A percentile compares a stretch with the other conserved stretches of the same genome.
Conservation (phyloP, 208 protist genomes). For the Borovskyia barvae region DNA sequence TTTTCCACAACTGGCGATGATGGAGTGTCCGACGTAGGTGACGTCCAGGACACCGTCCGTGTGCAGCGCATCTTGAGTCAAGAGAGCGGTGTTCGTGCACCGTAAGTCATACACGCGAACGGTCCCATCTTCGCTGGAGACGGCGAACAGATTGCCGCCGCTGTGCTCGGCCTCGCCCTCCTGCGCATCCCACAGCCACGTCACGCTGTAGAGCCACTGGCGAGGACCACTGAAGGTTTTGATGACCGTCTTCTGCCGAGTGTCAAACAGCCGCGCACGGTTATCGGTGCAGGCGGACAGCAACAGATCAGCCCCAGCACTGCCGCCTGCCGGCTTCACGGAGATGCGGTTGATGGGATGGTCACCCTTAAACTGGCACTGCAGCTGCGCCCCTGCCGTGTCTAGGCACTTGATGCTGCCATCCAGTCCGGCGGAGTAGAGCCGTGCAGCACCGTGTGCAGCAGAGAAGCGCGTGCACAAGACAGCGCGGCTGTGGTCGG, state of each 20-base stretch:
- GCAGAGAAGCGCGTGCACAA: constrained; percentile 67
- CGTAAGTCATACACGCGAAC: constrained; percentile 80
- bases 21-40: constrained; percentile 55
- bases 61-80: constrained; percentile 74
- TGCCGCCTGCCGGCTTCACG: constrained; percentile 35
- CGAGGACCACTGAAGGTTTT: constrained; percentile 76
- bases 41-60: constrained; percentile 83
- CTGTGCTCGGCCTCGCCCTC: constrained; percentile 36
- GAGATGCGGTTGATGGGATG: constrained; percentile 70
- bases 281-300: constrained; percentile 83
- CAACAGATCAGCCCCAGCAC: constrained; percentile 48
- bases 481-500: constrained; percentile 78
- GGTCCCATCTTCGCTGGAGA: constrained; percentile 63
- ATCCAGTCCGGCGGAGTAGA: constrained; percentile 78
- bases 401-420: constrained; percentile 67
- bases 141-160: constrained; percentile 50
- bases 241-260: constrained; percentile 43
- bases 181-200: constrained; percentile 62
- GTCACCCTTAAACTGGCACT: constrained; percentile 47
- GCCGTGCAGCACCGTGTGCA: constrained; percentile 27
- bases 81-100: constrained; percentile 47
- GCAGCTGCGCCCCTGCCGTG: constrained; percentile 45
- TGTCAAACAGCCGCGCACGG: constrained; percentile 76
- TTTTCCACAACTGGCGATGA: constrained; percentile 75
- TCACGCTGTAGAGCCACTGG: constrained; percentile 81